phyloP scores from a whole-genome alignment of 345 rosid genomes.

The Syzygium aqueum region DNA sequence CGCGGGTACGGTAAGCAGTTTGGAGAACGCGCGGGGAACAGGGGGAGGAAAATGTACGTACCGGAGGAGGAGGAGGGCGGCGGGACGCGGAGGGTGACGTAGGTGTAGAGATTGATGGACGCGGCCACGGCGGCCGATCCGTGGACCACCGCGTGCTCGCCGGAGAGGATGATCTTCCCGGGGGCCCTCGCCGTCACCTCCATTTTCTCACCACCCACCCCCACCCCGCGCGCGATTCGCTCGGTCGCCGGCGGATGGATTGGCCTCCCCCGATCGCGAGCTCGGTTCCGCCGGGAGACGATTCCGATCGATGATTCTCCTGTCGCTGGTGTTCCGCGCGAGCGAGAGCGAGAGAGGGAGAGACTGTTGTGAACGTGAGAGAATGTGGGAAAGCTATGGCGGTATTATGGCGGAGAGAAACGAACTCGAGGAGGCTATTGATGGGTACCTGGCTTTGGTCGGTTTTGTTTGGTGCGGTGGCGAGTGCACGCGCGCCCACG shows the following conservation, averaged over 20 bases:
- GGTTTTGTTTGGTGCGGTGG: background rate
- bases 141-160: constrained; percentile 97
- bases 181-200: constrained; percentile 92
- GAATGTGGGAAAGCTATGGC: background rate
- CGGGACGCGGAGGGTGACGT: constrained; percentile 47
- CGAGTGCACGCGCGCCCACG: background rate
- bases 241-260: background rate
- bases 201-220: constrained; percentile 35
- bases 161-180: constrained; percentile 87
- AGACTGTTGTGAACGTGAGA: background rate
- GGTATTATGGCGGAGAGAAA: background rate
- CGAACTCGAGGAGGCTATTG: background rate
- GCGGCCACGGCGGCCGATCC: constrained; percentile 91
- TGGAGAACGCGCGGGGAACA: background rate
- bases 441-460: too few relatives aligned
- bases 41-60: constrained; percentile 13
- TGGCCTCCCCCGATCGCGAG: background rate
- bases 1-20: background rate
- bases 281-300: background rate
- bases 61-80: constrained; percentile 10
- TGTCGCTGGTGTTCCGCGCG: background rate
- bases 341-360: background rate
- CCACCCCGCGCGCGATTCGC: constrained; percentile 9
- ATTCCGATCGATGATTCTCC: background rate
- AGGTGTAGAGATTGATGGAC: constrained; percentile 75